Conservation (phyloP, 495 filamentous ascomycete species). For the Podospora pseudopauciseta region DNA sequence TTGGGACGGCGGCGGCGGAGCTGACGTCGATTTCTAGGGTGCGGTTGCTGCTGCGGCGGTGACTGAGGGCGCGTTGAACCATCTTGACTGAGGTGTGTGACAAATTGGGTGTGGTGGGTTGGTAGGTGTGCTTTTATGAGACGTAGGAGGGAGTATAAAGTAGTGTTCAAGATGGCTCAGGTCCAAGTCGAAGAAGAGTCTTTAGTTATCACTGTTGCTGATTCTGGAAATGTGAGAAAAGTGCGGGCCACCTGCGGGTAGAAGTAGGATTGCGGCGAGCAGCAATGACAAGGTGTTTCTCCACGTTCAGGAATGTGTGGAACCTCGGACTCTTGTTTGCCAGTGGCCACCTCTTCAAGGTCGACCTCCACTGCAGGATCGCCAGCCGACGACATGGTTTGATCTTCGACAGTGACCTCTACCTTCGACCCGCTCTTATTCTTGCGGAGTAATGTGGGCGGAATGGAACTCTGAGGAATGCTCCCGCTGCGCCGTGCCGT, state of each 20-base stretch:
- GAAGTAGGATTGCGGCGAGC: not conserved
- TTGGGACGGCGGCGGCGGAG: not conserved
- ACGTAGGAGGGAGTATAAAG: too few species aligned
- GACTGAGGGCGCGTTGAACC: slow-evolving; percentile 18
- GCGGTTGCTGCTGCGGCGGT: slow-evolving; percentile 11
- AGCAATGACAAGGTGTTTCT: not conserved
- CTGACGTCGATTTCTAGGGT: slow-evolving; percentile 15
- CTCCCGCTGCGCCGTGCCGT: not conserved
- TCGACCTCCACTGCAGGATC: not conserved
- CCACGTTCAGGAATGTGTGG: not conserved
- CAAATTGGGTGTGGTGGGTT: not conserved
- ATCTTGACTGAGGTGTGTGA: slow-evolving; percentile 1
- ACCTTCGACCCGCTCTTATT: not conserved
- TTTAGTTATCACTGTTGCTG: not conserved
- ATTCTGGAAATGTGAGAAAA: not conserved
- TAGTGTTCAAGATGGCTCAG: not conserved
- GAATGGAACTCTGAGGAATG: not conserved
- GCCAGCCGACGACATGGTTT: not conserved
- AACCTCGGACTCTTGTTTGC: not conserved
- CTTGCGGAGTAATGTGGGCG: not conserved
- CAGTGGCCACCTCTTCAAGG: not conserved
- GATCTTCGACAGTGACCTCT: not conserved
- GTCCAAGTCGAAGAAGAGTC: not conserved
- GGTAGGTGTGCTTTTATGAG: not conserved
- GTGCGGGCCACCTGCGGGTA: not conserved